phyloP scores from a whole-genome alignment of 164 flowering plant genomes.

The Sedum album region DNA sequence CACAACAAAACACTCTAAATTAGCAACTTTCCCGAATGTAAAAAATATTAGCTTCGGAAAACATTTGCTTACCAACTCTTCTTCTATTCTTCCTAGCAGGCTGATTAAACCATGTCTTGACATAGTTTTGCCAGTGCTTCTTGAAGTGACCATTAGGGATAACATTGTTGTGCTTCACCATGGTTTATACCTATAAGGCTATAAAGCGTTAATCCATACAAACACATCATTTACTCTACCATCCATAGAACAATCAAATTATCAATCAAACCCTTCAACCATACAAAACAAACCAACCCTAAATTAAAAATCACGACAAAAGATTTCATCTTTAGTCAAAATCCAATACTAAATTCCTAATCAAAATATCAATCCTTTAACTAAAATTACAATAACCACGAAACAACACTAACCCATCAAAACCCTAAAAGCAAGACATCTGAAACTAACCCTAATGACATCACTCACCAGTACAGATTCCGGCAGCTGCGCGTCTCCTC shows the following conservation, averaged over 20 bases:
- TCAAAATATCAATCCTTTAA: background rate
- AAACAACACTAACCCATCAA: background rate
- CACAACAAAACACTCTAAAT: background rate
- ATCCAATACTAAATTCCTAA: background rate
- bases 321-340: background rate
- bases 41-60: background rate
- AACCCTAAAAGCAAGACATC: background rate
- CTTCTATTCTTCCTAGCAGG: constrained; percentile 71
- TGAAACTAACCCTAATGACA: background rate
- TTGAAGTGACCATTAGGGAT: constrained; percentile 20
- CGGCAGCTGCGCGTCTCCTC: background rate
- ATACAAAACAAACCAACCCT: background rate
- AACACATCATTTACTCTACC: background rate
- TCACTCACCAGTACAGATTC: background rate
- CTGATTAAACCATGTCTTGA: constrained; percentile 76
- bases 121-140: constrained; percentile 88
- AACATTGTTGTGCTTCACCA: constrained; percentile 41
- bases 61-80: constrained; percentile 33
- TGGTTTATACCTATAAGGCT: constrained; percentile 14
- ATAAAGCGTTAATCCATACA: background rate
- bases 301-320: no score
- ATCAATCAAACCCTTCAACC: background rate
- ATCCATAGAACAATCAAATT: background rate
- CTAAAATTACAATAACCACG: background rate
- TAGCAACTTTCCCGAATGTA: background rate